Percentiles rank a stretch among this genome's conserved stretches.
Evolutionary conservation across 805 yeast genomes (phyloP).

Genomic region (Wickerhamiella domercqiae): DNA sequence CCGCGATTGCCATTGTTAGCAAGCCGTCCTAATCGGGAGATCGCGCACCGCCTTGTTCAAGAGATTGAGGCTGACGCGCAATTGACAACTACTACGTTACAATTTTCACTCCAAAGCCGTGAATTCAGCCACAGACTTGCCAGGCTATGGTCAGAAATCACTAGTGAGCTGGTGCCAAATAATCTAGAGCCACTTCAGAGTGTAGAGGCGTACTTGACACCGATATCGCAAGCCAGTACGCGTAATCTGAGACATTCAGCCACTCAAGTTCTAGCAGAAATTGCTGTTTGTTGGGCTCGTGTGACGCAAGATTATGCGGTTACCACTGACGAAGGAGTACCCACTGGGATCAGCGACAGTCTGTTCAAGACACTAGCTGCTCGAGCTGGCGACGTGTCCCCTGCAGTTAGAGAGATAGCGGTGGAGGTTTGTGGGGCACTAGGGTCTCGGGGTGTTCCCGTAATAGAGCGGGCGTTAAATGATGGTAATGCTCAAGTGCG

Average conservation of each 20-base stretch:
- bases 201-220: constrained; percentile 3
- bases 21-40: neutral
- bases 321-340: neutral
- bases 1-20: constrained; percentile 5
- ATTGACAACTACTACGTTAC: constrained; percentile 5
- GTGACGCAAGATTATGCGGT: constrained; percentile 1
- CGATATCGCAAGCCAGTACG: constrained; percentile 4
- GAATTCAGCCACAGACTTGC: constrained; percentile 5
- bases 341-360: neutral
- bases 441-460: neutral
- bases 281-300: constrained; percentile 1
- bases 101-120: constrained; percentile 8
- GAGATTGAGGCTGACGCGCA: constrained; percentile 7
- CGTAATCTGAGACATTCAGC: constrained; percentile 14
- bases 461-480: constrained; percentile 5
- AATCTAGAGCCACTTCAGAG: constrained; percentile 3
- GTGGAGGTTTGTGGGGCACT: neutral
- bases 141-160: constrained; percentile 1
- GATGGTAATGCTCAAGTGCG: constrained; percentile 13
- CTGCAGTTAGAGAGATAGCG: constrained; percentile 7
- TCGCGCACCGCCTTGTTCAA: neutral
- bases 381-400: constrained; percentile 6
- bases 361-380: neutral
- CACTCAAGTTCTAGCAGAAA: neutral
- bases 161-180: constrained; percentile 6